Evolutionary conservation across 2,329 filamentous ascomycete species (phyloP).

Genomic region (Aspergillus chevalieri): DNA sequence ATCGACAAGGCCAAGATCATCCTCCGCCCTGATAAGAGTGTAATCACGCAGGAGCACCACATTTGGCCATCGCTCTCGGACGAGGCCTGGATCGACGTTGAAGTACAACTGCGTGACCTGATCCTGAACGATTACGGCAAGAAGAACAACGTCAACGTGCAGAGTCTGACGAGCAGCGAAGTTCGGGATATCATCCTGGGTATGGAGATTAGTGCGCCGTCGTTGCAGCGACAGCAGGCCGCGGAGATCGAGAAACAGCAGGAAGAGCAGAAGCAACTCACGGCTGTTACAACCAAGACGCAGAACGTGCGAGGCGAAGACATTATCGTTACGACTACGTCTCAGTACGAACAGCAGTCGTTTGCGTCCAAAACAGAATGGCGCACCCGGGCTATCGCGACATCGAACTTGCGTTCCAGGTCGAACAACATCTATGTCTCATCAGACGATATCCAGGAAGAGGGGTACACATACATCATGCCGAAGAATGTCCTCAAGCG

Average conservation of each 20-base stretch:
- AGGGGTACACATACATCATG: slow-evolving; percentile 95
- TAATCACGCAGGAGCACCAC: slow-evolving; percentile 97
- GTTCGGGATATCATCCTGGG: slow-evolving; percentile 96
- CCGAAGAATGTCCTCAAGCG: slow-evolving; percentile 97
- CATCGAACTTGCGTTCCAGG: slow-evolving; percentile 85
- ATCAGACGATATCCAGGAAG: slow-evolving; percentile 83
- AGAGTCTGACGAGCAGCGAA: slow-evolving; percentile 91
- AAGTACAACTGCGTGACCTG: slow-evolving; percentile 87
- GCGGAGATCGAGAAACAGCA: slow-evolving; percentile 99
- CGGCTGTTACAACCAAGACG: slow-evolving; percentile 95
- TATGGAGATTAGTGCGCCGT: slow-evolving; percentile 98
- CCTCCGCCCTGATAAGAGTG: slow-evolving; percentile 90
- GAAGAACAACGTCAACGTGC: slow-evolving; percentile 99
- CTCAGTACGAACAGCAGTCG: slow-evolving; percentile 93
- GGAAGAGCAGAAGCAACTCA: slow-evolving; percentile 91
- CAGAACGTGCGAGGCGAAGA: slow-evolving; percentile 96
- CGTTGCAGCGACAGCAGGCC: slow-evolving; percentile 95
- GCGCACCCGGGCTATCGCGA: slow-evolving; percentile 93
- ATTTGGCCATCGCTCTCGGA: slow-evolving; percentile 95
- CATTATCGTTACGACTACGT: slow-evolving; percentile 96
- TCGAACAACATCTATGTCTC: slow-evolving; percentile 99
- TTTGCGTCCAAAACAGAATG: slow-evolving; percentile 99
- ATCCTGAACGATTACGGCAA: slow-evolving; percentile 98
- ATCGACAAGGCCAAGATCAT: slow-evolving; percentile 97
- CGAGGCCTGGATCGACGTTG: slow-evolving; percentile 99